Conservation (phyloP, 2,329 filamentous ascomycete genomes). For the Mollisia scopiformis region DNA sequence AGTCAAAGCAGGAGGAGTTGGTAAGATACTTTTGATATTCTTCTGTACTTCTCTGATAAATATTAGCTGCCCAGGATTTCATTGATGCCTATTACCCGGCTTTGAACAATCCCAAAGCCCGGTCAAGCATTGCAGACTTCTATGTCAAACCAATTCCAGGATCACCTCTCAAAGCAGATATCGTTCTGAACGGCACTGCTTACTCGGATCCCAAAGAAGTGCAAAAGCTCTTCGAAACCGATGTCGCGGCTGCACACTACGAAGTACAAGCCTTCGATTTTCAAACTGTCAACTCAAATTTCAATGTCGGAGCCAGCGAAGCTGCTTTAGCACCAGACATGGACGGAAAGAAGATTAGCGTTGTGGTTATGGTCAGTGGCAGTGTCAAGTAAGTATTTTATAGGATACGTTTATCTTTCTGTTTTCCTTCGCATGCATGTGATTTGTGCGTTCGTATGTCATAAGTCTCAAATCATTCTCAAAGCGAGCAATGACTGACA, state of each 20-base stretch:
- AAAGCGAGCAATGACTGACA: no score
- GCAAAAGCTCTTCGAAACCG: slow-evolving; percentile 67
- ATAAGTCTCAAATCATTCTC: no score
- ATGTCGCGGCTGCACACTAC: slow-evolving; percentile 64
- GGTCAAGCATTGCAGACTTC: slow-evolving; percentile 60
- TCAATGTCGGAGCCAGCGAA: slow-evolving; percentile 58
- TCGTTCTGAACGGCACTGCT: slow-evolving; percentile 78
- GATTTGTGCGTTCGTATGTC: no score
- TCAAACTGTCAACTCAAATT: slow-evolving; percentile 75
- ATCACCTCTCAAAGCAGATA: slow-evolving; percentile 63
- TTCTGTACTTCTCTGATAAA: slow-evolving; percentile 10
- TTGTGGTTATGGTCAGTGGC: slow-evolving; percentile 76
- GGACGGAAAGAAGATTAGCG: slow-evolving; percentile 64
- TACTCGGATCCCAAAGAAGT: slow-evolving; percentile 66
- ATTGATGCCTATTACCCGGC: slow-evolving; percentile 75
- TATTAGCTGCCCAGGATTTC: slow-evolving; percentile 70
- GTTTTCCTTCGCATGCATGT: no score
- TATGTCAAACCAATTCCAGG: slow-evolving; percentile 65
- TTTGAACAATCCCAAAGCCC: slow-evolving; percentile 60
- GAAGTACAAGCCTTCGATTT: slow-evolving; percentile 77
- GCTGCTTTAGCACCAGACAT: slow-evolving; percentile 43
- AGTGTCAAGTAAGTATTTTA: slow-evolving; percentile 71
- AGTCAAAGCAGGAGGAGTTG: slow-evolving; percentile 40
- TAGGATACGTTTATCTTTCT: no score
- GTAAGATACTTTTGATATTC: slow-evolving; percentile 27